Base-by-base conservation (phyloP, 768 basidiomycete species). In the Crucibulum laeve region DNA sequence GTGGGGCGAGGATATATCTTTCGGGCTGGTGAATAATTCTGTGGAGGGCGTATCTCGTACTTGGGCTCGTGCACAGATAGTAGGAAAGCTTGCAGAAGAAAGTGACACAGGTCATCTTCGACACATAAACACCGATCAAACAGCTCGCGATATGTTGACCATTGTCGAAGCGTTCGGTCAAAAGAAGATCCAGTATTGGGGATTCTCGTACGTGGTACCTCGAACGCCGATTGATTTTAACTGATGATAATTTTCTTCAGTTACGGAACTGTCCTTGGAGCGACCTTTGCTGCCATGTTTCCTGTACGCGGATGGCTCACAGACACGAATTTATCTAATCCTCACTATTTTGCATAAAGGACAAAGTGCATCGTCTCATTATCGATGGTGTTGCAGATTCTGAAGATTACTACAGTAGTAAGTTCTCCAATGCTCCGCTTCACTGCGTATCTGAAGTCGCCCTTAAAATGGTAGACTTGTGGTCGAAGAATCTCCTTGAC, bases 91-190 rank as follows among this genome's bases (percentile, higher is more conserved):
- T n/a, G 69, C 65, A 13, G 49, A 45, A n/a, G 57, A 64, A 23
- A 54, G 54, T 18, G 60, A 67, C 22, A 43, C 51, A 6, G 60
- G 58, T 2, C 53, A 47, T 19, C 36, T 65, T 25, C 43, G 45
- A 4, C 57, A 62, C 41, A 61, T 70, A 7, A 67, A 60, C 36
- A 70, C 69, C 2, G 68, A 70, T 19, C 57, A 66, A 39, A 61
- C 61, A 8, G 69, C 68, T 7, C 49, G 57, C 3, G 69, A 71
- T 38, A 71, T 71, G 68, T 42, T 69, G 13, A 44, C 46, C 2
- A 69, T 71, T 38, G 51, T 57, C 1, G 46, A 60, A 21, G 63
- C 63, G 2, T 55, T 64, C 44, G 62, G 61, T 3, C 49, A 41
- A 23, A 55, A 64, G 22, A 69, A 68, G 47, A 41, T 69, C 2